Percentiles rank a stretch among this genome's conserved stretches.
phyloP scores from a whole-genome alignment of 208 protist species.

The Trypanosoma cruzi region DNA sequence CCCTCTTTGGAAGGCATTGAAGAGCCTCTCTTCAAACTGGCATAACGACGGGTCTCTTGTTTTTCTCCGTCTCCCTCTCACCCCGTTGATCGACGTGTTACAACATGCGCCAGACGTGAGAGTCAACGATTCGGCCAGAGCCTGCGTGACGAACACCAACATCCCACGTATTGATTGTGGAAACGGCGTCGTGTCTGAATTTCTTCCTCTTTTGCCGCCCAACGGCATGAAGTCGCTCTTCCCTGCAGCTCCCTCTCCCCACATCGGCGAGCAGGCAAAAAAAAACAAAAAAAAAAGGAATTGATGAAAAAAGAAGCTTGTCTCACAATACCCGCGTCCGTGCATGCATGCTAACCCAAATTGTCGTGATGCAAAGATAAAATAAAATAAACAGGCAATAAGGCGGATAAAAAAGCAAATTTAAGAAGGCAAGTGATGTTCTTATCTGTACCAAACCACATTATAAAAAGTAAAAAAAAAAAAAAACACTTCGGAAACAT shows the following conservation, averaged over 20 bases:
- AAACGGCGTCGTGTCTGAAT: background rate
- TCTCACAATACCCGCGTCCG: too few species aligned
- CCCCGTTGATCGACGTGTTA: background rate
- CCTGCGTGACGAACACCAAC: constrained; percentile 9
- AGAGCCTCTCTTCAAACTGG: constrained; percentile 3
- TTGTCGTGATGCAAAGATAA: too few species aligned
- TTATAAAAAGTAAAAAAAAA: background rate
- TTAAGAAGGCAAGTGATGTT: background rate
- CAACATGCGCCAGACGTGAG: background rate
- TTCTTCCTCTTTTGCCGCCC: background rate
- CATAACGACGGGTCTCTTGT: background rate
- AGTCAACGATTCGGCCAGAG: constrained; percentile 8
- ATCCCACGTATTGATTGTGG: constrained; percentile 2
- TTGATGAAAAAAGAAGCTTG: too few species aligned
- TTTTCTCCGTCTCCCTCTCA: background rate
- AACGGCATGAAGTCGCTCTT: too few species aligned
- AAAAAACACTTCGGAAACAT: background rate
- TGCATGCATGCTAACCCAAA: too few species aligned
- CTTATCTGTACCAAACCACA: background rate
- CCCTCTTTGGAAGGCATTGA: constrained; percentile 9
- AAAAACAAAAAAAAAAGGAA: too few species aligned
- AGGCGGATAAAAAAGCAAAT: too few species aligned
- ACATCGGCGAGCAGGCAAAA: too few species aligned
- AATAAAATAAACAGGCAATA: too few species aligned
- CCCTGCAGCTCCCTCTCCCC: too few species aligned